These are phyloP conservation scores for Fusarium virguliforme DNA, from an alignment of 2,329 filamentous ascomycete species.

Conservation along the genomic window DNA sequence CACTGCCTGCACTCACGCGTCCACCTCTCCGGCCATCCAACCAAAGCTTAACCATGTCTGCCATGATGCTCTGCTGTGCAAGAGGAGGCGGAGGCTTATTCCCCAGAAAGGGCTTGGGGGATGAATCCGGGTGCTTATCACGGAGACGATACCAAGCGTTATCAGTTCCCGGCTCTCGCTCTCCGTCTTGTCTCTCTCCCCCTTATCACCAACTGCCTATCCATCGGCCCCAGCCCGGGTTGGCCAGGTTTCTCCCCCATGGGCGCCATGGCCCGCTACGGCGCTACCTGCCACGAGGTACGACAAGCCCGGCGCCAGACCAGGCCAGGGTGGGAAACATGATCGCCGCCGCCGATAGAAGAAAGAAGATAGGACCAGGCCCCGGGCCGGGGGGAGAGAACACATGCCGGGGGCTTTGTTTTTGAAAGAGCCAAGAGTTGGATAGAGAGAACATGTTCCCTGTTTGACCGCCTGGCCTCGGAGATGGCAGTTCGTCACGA, in stretches of 20 bases:
- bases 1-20: slow-evolving; percentile 14
- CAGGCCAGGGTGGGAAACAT: slow-evolving; percentile 25
- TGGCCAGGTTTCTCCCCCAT: slow-evolving; percentile 39
- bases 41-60: background rate
- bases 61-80: background rate
- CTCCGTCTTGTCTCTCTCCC: slow-evolving; percentile 5
- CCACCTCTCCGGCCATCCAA: slow-evolving; percentile 32
- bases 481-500: background rate
- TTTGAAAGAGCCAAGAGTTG: background rate
- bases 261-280: slow-evolving; percentile 28
- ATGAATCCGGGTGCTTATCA: slow-evolving; percentile 10
- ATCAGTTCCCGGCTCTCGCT: slow-evolving; percentile 7
- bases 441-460: background rate
- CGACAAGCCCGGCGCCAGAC: slow-evolving; percentile 23
- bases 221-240: slow-evolving; percentile 14
- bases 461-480: background rate
- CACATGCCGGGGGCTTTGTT: slow-evolving; percentile 12
- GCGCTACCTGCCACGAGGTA: slow-evolving; percentile 41
- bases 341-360: slow-evolving; percentile 32
- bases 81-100: background rate
- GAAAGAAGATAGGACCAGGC: slow-evolving; percentile 28
- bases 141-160: background rate
- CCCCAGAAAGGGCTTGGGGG: slow-evolving; percentile 14
- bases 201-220: slow-evolving; percentile 16
- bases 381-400: slow-evolving; percentile 26